Evolutionary conservation across 495 filamentous ascomycete species (phyloP).

Genomic region (Xylaria curta): DNA sequence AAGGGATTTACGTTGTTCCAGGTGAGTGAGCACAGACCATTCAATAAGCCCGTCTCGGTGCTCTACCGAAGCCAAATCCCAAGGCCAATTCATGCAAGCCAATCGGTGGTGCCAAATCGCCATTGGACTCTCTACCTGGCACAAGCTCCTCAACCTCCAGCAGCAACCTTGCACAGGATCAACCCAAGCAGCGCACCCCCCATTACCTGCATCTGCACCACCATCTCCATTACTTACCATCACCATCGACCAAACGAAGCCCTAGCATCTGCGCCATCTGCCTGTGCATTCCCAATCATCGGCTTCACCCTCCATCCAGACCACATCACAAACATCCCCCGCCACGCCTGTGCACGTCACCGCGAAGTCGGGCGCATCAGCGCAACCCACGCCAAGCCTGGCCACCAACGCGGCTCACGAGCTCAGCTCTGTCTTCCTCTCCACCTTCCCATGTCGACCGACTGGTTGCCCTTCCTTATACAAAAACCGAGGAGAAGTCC

Average conservation of each 20-base stretch:
- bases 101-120: conserved; percentile 22
- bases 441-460: conserved; percentile 24
- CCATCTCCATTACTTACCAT: background rate
- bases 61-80: background rate
- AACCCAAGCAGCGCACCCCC: background rate
- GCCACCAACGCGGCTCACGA: conserved; percentile 24
- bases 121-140: conserved; percentile 22
- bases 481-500: conserved; percentile 23
- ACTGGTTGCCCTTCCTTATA: conserved; percentile 18
- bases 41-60: background rate
- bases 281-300: background rate
- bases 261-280: background rate
- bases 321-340: background rate
- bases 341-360: conserved; percentile 14
- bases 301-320: background rate
- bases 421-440: background rate
- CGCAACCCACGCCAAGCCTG: conserved; percentile 25
- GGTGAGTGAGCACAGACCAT: background rate
- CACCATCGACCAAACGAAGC: background rate
- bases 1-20: conserved; percentile 25
- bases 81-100: conserved; percentile 12
- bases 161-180: conserved; percentile 1
- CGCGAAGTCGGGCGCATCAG: conserved; percentile 28
- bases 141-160: conserved; percentile 19
- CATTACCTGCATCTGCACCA: background rate